A percentile compares a stretch with the other conserved stretches of the same genome.
Conservation (phyloP, 257 asterid genomes). For the Datura wrightii region DNA sequence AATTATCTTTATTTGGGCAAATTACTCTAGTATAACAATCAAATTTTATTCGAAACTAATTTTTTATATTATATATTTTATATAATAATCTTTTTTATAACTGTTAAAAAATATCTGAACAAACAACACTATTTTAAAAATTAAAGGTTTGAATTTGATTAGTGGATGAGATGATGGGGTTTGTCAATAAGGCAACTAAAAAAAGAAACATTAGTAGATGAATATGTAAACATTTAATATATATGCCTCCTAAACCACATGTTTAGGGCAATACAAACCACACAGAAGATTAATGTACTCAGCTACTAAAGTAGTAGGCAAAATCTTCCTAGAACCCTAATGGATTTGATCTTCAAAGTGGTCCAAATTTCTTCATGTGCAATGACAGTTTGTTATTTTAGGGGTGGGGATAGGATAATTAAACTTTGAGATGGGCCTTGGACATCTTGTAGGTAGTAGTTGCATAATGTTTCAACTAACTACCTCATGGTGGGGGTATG, state of each 20-base stretch:
- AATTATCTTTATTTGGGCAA: no score
- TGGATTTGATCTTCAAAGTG: slow-evolving; percentile 8
- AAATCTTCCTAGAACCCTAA: slow-evolving; percentile 5
- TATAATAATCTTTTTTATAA: background rate
- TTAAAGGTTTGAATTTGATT: background rate
- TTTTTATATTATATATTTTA: background rate
- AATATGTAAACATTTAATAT: background rate
- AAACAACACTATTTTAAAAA: background rate
- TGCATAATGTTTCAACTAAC: slow-evolving; percentile 9
- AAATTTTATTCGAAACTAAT: background rate
- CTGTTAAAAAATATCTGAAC: no score
- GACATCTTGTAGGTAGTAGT: slow-evolving; percentile 1
- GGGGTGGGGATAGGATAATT: background rate
- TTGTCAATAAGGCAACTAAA: background rate
- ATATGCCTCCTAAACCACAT: background rate
- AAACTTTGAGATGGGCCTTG: slow-evolving; percentile 21
- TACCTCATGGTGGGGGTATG: background rate
- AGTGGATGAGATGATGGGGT: background rate
- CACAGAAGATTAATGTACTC: background rate
- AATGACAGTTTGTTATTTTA: background rate
- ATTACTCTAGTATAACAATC: background rate
- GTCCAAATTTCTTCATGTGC: slow-evolving; percentile 24
- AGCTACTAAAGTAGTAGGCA: background rate
- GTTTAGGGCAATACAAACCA: background rate
- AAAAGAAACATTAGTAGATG: background rate